A percentile compares a stretch with the other conserved stretches of the same genome.
Evolutionary conservation across 306 rosid genomes (phyloP).

Genomic region (Vigna nakashimae): DNA sequence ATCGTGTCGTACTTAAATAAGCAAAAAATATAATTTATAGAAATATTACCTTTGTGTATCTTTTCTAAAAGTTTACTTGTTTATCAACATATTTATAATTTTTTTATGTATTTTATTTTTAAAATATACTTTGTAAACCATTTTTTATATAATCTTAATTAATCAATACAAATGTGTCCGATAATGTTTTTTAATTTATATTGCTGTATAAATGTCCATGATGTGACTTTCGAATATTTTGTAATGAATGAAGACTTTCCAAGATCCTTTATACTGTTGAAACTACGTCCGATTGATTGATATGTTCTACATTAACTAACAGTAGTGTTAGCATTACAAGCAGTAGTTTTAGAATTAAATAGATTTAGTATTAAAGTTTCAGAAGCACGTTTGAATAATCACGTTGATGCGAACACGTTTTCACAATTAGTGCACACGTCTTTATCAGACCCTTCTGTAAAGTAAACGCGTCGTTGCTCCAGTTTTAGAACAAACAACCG

Average conservation of each 20-base stretch:
- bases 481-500: neutral
- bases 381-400: neutral
- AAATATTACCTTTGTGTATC: too few species aligned
- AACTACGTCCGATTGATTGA: neutral
- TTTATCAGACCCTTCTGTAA: neutral
- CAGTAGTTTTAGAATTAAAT: neutral
- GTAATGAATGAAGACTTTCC: neutral
- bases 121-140: neutral
- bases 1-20: too few species aligned
- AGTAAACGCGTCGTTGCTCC: conserved; percentile 14
- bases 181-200: neutral
- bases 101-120: too few species aligned
- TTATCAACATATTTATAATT: too few species aligned
- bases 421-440: neutral
- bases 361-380: neutral
- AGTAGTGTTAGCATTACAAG: neutral
- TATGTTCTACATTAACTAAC: neutral
- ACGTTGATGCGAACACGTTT: neutral
- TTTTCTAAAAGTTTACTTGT: too few species aligned
- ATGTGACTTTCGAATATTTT: neutral
- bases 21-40: too few species aligned
- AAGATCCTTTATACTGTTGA: neutral
- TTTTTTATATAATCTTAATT: neutral
- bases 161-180: too few species aligned
- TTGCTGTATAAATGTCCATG: neutral